phyloP scores from a whole-genome alignment of 495 filamentous ascomycete genomes.

The Trypethelium eluteriae region DNA sequence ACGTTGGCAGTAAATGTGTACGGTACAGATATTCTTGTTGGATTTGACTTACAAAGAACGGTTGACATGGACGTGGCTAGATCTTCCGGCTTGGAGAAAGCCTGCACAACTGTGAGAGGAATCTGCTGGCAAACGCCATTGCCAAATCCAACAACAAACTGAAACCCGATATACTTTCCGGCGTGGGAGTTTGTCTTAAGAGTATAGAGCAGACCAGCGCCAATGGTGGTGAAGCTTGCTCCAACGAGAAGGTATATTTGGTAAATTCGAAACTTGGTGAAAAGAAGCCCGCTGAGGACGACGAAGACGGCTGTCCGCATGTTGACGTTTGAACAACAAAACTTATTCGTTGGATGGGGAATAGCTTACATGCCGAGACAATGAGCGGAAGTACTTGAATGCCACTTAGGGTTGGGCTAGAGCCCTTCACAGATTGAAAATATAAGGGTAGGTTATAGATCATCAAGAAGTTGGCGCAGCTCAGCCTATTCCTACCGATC shows the following conservation, averaged over 20 bases:
- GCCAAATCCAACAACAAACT: slow-evolving; percentile 16
- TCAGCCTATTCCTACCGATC: slow-evolving; percentile 18
- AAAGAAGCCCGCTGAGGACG: slow-evolving; percentile 19
- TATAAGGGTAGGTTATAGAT: slow-evolving; percentile 29
- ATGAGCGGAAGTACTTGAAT: slow-evolving; percentile 6
- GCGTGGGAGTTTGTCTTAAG: slow-evolving; percentile 15
- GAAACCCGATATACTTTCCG: slow-evolving; percentile 28
- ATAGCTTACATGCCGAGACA: no score
- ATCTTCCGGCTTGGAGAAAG: slow-evolving; percentile 17
- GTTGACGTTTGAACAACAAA: no score
- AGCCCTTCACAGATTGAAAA: slow-evolving; percentile 24
- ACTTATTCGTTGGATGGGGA: no score
- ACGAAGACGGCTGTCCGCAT: no score
- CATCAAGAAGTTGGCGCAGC: slow-evolving; percentile 18
- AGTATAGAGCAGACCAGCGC: slow-evolving; percentile 22
- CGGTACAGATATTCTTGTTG: no score
- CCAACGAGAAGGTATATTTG: slow-evolving; percentile 21
- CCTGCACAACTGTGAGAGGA: slow-evolving; percentile 14
- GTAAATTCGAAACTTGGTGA: slow-evolving; percentile 22
- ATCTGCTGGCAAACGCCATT: slow-evolving; percentile 10
- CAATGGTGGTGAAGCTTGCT: slow-evolving; percentile 21
- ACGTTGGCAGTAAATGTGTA: no score
- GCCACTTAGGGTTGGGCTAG: not conserved
- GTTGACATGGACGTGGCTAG: slow-evolving; percentile 19
- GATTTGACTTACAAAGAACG: slow-evolving; percentile 15